A percentile compares a stretch with the other conserved stretches of the same genome.
These are phyloP conservation scores for Beauveria varroae DNA, from an alignment of 2,329 filamentous ascomycete species.

Conservation along the genomic window DNA sequence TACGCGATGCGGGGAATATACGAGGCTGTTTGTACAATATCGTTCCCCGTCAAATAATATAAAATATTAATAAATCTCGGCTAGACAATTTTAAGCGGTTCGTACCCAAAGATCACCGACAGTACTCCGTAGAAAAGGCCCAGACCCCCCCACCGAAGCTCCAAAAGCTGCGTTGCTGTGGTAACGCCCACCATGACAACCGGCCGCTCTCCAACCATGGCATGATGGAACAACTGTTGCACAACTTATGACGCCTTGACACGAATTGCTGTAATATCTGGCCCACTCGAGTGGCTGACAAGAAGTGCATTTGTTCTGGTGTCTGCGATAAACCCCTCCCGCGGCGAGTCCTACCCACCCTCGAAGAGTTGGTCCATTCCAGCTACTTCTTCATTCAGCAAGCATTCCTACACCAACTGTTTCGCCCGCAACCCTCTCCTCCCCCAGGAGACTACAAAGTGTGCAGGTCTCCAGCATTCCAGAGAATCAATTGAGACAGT, in stretches of 20 bases:
- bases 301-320: background rate
- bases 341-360: background rate
- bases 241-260: background rate
- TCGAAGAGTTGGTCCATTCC: background rate
- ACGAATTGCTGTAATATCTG: background rate
- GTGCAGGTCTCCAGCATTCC: background rate
- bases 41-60: too few species aligned
- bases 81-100: background rate
- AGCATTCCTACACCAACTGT: background rate
- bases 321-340: background rate
- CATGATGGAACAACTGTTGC: background rate
- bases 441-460: background rate
- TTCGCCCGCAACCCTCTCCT: background rate
- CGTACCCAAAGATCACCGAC: background rate
- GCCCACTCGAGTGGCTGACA: background rate
- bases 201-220: background rate
- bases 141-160: background rate
- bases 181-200: conserved; percentile 5
- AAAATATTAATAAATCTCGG: too few species aligned
- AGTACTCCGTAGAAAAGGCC: background rate
- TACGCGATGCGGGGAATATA: too few species aligned
- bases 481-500: background rate
- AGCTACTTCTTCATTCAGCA: background rate
- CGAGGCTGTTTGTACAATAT: too few species aligned
- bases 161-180: background rate